Evolutionary conservation across 768 basidiomycete genomes (phyloP).

Genomic region (Kockovaella imperatae): DNA sequence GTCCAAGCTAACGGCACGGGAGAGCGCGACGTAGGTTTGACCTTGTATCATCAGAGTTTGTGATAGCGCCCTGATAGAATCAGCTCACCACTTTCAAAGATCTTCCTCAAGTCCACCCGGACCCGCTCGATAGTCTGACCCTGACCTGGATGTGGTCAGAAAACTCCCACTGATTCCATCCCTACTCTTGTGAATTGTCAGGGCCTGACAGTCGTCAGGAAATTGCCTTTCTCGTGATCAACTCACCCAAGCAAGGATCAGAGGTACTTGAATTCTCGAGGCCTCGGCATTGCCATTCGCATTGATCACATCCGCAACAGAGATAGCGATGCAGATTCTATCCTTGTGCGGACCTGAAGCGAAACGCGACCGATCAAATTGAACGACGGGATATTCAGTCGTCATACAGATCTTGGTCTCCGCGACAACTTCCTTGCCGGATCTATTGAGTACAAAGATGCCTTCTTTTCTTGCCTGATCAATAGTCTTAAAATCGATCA

Average conservation of each 20-base stretch:
- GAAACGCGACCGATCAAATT: constrained; percentile 19
- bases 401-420: background rate
- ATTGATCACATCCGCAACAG: constrained; percentile 29
- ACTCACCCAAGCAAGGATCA: constrained; percentile 67
- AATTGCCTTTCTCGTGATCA: background rate
- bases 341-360: constrained; percentile 3
- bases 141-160: constrained; percentile 7
- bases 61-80: background rate
- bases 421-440: constrained; percentile 1
- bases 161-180: background rate
- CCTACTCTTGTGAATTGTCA: constrained; percentile 15
- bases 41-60: constrained; percentile 4
- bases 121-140: constrained; percentile 66
- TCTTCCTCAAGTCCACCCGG: constrained; percentile 77
- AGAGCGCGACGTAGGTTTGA: constrained; percentile 41
- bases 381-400: constrained; percentile 26
- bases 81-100: constrained; percentile 56
- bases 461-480: constrained; percentile 13
- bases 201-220: constrained; percentile 3
- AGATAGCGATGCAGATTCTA: constrained; percentile 17
- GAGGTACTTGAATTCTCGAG: constrained; percentile 54
- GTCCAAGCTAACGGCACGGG: constrained; percentile 39
- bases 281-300: constrained; percentile 25
- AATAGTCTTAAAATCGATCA: constrained; percentile 30
- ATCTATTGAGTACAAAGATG: constrained; percentile 10